Evolutionary conservation across 352 stramenopile genomes (phyloP), one percentile per base, ranked within the genome.

Genomic region (Blastocystis hominis): DNA sequence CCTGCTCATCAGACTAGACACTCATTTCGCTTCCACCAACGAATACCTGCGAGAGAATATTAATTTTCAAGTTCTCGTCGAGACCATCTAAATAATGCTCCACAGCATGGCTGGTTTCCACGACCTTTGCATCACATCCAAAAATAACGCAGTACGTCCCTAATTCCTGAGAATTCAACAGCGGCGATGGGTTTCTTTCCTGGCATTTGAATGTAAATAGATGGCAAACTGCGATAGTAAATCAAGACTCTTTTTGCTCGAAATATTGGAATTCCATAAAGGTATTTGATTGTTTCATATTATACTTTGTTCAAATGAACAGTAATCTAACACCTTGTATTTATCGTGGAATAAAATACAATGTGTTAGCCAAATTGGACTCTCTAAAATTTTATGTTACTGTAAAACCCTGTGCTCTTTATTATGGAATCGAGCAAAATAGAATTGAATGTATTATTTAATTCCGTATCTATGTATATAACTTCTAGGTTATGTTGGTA

Each of bases 41-140:
- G 6, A 55, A 17, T 72, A 76, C 64, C 20, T 76, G 64, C 2
- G 64, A 76, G n/a, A 76, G 34, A 55, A 76, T 76, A 34, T 76
- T 76, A 17, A 76, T 34, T 40, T 76, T 76, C 64, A 76, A 34
- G 64, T 76, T 76, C 24, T 54, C 64, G n/a, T 76, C 64, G 15
- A 76, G 34, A 34, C 55, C 55, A 17, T 76, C 64, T 4, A 76
- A 34, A 40, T 55, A 76, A 17, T 76, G 64, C 64, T 76, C 64
- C 42, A 76, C 64, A 34, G 64, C 64, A 55, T 76, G 34, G 34
- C 42, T 76, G 36, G 64, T 76, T 76, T 76, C 36, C 7, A 76
- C 64, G 6, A 76, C 64, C 64, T 76, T 55, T 5, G 38, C 6
- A n/a, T 7, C 24, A 1, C 40, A 20, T 17, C 13, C 4, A 3